A percentile compares a stretch with the other conserved stretches of the same genome.
phyloP scores from a whole-genome alignment of 1,139 yeast genomes.

The Sugiyamaella xylanicola region DNA sequence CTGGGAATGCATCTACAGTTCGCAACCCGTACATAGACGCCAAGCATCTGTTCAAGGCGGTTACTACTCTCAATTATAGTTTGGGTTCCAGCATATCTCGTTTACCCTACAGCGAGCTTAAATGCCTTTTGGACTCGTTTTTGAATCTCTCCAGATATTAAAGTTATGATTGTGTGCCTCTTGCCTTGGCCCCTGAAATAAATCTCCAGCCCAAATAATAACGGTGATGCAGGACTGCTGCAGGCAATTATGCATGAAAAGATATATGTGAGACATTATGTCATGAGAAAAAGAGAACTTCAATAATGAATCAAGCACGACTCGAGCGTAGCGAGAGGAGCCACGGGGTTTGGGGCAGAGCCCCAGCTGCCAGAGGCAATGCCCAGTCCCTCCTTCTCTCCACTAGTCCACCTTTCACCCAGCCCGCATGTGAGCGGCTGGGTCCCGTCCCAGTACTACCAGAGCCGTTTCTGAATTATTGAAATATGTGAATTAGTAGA shows the following conservation, averaged over 20 bases:
- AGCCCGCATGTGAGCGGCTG: too few species aligned
- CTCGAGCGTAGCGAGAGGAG: slow-evolving; percentile 2
- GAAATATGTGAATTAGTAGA: too few species aligned
- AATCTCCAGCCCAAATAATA: background rate
- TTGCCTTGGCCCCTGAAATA: background rate
- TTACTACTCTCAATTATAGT: background rate
- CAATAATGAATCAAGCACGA: too few species aligned
- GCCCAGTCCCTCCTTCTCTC: too few species aligned
- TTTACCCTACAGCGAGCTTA: background rate
- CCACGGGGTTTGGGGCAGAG: background rate
- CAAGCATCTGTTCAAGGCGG: background rate
- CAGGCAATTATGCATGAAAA: too few species aligned
- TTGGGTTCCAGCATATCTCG: background rate
- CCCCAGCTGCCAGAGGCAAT: slow-evolving; percentile 1
- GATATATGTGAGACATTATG: too few species aligned
- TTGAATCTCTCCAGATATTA: background rate
- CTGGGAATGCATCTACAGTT: background rate
- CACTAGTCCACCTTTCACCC: too few species aligned
- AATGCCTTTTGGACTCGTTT: background rate
- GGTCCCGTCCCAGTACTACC: too few species aligned
- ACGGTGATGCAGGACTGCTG: too few species aligned
- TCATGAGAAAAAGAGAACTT: too few species aligned
- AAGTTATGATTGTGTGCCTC: background rate
- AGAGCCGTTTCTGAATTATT: too few species aligned
- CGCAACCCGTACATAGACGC: background rate